phyloP scores from a whole-genome alignment of 345 rosid species.

The Moricandia moricandioides region DNA sequence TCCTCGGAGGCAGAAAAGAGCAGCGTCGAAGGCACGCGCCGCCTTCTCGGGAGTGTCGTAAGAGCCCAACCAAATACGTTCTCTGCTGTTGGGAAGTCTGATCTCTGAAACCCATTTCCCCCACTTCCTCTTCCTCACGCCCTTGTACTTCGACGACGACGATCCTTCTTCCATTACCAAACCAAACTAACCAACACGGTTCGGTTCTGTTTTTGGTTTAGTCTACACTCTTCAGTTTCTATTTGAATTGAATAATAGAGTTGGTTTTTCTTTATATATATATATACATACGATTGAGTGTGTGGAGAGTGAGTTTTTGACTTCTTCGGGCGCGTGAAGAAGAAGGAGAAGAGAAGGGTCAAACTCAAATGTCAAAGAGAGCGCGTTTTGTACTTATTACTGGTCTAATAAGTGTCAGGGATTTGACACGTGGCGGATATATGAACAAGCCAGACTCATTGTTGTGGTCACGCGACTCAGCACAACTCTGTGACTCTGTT shows the following conservation, averaged over 20 bases:
- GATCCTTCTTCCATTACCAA: conserved; percentile 12
- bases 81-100: conserved; percentile 83
- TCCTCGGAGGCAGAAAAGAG: conserved; percentile 73
- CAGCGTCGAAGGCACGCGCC: conserved; percentile 87
- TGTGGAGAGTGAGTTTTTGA: no score
- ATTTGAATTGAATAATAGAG: background rate
- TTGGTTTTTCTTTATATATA: no score
- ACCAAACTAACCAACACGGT: background rate
- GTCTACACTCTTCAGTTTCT: background rate
- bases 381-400: no score
- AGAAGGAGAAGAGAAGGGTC: no score
- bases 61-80: conserved; percentile 87
- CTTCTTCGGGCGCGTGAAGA: no score
- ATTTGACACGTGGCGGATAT: conserved; percentile 11
- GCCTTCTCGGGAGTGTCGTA: conserved; percentile 72
- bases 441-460: background rate
- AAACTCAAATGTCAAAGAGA: no score
- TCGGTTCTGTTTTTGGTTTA: background rate
- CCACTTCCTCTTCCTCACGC: conserved; percentile 90
- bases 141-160: conserved; percentile 55
- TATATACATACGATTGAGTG: background rate
- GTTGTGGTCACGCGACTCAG: conserved; percentile 21
- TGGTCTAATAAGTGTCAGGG: background rate
- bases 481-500: background rate
- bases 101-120: conserved; percentile 94